Percentiles rank a stretch among this genome's conserved stretches.
These are phyloP conservation scores for Colletotrichum scovillei DNA, from an alignment of 2,329 filamentous ascomycete genomes.

Conservation along the genomic window DNA sequence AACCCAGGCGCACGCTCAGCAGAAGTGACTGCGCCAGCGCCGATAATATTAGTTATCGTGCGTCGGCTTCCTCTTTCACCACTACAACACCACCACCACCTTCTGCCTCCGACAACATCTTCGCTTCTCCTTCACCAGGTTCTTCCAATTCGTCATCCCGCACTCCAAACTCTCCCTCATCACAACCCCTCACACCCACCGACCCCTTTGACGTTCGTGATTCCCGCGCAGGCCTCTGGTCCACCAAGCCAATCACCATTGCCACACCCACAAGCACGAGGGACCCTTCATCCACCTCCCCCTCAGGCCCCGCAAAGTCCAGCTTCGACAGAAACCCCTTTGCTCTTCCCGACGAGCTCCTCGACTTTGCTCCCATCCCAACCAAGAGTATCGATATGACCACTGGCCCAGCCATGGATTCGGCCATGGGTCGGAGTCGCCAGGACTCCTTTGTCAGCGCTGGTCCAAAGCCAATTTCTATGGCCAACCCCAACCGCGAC, in stretches of 20 bases:
- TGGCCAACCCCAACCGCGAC: constrained; percentile 73
- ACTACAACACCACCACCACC: constrained; percentile 42
- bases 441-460: constrained; percentile 76
- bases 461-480: constrained; percentile 74
- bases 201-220: constrained; percentile 41
- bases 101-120: constrained; percentile 37
- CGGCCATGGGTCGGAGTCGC: constrained; percentile 67
- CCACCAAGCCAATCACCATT: constrained; percentile 51
- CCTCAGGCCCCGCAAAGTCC: constrained; percentile 41
- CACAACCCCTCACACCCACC: constrained; percentile 57
- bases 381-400: constrained; percentile 62
- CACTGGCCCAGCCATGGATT: constrained; percentile 68
- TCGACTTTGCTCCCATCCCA: constrained; percentile 40
- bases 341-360: constrained; percentile 41
- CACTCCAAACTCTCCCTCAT: constrained; percentile 52
- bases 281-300: constrained; percentile 39
- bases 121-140: constrained; percentile 43
- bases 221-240: constrained; percentile 36
- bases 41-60: constrained; percentile 54
- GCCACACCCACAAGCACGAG: constrained; percentile 40
- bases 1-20: constrained; percentile 28
- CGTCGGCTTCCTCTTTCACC: constrained; percentile 40
- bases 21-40: constrained; percentile 35
- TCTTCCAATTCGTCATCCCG: constrained; percentile 46
- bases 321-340: constrained; percentile 40